Base-by-base conservation (phyloP, 305 asterid genomes). In the Fraxinus sp. region DNA sequence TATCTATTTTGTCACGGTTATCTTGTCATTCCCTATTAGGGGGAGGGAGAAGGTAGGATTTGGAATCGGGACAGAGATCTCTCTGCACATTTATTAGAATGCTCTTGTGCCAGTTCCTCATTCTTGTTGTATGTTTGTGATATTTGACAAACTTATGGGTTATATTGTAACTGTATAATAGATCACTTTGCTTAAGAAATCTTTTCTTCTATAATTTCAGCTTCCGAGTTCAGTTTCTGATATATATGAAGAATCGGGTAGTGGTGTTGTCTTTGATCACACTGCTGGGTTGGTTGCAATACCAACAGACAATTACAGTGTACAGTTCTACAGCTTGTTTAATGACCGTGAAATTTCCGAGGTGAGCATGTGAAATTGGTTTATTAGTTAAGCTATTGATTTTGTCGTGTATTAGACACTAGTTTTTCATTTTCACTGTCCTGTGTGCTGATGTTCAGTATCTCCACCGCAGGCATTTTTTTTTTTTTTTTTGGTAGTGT, bases 281-380 rank as follows among this genome's bases (percentile, higher is more conserved):
- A 80, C 90, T 73, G 72, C 86, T 79, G 98, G 95, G 75, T 59
- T 92, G 87, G 90, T 92, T 87, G 97, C 98, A 86, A 88, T 94
- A 81, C 88, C 95, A 66, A 87, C 98, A 6, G 98, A 96, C 85
- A 93, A 93, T 87, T 94, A 91, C 87, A 85, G 98, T 76, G 86
- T 96, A 82, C 99, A 96, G 84, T 75, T 94, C 80, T 96, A 92
- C 86, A 92, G 92, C 86, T 85, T 96, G 87, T 88, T 90, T 82
- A 86, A 92, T 92, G 99, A 96, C 87, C 92, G 94, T 75, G 99
- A 93, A 90, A 88, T 91, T 82, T 91, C 97, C 62, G 92, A 93
- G 98, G 99, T 94, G 81, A 88, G 92, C 59, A 26, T 37, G 22
- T 59, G 36, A 22, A 35, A 24, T 20, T 49, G 83, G 77, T 75